Base-by-base conservation (phyloP, 2,329 filamentous ascomycete genomes). In the Piedraia hortae region DNA sequence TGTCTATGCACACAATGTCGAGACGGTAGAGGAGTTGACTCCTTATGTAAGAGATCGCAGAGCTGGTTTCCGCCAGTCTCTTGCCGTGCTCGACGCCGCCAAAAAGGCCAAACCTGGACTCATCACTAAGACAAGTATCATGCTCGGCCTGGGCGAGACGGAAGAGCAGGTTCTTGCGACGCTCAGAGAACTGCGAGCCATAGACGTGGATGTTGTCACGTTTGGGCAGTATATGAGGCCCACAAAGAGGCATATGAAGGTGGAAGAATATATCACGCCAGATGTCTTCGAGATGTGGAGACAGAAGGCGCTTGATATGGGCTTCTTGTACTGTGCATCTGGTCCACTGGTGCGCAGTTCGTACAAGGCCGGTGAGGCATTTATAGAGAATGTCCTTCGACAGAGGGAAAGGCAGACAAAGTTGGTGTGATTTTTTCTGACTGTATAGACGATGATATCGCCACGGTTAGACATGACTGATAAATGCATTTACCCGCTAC, bases 201-300 rank as follows among this genome's bases (percentile, higher is more conserved):
- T 65, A 26, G 54, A 73, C 28, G 80, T 91, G 20, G 85, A 97
- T 35, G 77, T 97, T 7, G 78, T 97, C 26, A 97, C 85, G 0
- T 97, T 97, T 35, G 85, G 85, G n/a, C 85, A 97, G 53, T 97
- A 97, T 54, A 97, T 97, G 85, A 74, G 82, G 6, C 85, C 85
- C 2, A 97, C 85, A 4, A 97, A 93, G 56, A 64, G 82, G 19
- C 85, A 97, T 46, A 82, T 97, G 63, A 70, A 89, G 46, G 85
- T 97, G 14, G 72, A 89, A 39, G 77, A 82, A 45, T 97, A 97
- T 44, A 62, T 97, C 20, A 82, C 78, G 0, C 85, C 85, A 1
- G 74, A 72, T 29, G 66, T 69, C 30, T 97, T 97, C 41, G 82
- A 93, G 41, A 53, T 72, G 38, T 97, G 85, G 85, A 63, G 73